Conservation (phyloP, 2,329 filamentous ascomycete genomes). For the Ophiocordyceps australis region DNA sequence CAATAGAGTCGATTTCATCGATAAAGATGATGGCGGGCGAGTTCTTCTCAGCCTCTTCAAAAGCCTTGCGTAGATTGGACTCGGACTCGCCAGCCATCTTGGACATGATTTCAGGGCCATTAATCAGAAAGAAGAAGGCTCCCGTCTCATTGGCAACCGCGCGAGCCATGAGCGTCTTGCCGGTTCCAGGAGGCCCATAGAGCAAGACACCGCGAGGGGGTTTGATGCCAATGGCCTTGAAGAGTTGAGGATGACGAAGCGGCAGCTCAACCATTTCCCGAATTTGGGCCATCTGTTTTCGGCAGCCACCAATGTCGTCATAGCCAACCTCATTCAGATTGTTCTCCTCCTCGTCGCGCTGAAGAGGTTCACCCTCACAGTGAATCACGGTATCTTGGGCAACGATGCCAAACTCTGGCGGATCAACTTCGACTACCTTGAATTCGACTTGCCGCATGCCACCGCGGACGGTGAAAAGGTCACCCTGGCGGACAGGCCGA, state of each 20-base stretch:
- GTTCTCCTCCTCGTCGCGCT: constrained; percentile 97
- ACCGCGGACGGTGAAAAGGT: constrained; percentile 91
- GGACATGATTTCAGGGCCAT: constrained; percentile 98
- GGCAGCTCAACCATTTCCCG: constrained; percentile 96
- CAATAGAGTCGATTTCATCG: constrained; percentile 97
- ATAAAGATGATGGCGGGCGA: constrained; percentile 99
- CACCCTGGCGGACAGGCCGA: constrained; percentile 88
- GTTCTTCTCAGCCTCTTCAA: constrained; percentile 99
- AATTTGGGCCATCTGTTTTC: constrained; percentile 99
- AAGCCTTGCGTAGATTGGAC: constrained; percentile 96
- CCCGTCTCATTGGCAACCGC: constrained; percentile 98
- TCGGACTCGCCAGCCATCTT: constrained; percentile 99
- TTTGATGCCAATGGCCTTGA: constrained; percentile 99
- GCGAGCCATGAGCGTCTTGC: constrained; percentile 98
- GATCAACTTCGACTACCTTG: constrained; percentile 97
- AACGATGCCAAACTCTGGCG: constrained; percentile 95
- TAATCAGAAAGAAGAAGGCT: constrained; percentile 99
- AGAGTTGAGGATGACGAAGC: constrained; percentile 89
- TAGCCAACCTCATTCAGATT: constrained; percentile 99
- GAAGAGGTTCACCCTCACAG: constrained; percentile 74
- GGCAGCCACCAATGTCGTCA: constrained; percentile 96
- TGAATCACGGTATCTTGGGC: constrained; percentile 98
- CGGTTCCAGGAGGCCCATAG: constrained; percentile 91
- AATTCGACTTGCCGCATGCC: constrained; percentile 99
- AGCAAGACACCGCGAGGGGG: constrained; percentile 95